A percentile compares a stretch with the other conserved stretches of the same genome.
Conservation (phyloP, 345 rosid species). For the Hibiscus tridactylites region DNA sequence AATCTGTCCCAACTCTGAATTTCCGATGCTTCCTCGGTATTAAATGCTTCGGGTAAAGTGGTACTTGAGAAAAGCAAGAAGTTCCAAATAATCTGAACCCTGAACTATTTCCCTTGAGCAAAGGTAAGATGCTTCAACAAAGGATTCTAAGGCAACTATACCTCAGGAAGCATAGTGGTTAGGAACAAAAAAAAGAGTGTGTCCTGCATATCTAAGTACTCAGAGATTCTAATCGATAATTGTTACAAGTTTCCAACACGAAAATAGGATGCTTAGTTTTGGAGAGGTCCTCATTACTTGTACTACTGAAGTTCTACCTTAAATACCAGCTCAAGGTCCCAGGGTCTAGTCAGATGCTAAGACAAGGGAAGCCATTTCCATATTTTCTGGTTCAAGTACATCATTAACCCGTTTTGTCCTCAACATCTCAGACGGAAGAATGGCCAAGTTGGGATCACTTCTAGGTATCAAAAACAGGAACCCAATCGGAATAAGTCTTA, state of each 20-base stretch:
- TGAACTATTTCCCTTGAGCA: neutral
- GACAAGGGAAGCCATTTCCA: conserved; percentile 48
- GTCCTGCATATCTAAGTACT: neutral
- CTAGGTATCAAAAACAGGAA: conserved; percentile 55
- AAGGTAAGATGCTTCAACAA: neutral
- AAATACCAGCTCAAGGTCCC: neutral
- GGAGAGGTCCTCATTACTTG: neutral
- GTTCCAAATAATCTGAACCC: neutral
- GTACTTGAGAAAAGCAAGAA: neutral
- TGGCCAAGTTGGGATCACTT: conserved; percentile 35
- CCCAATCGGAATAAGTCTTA: conserved; percentile 47
- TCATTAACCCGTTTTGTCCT: conserved; percentile 26
- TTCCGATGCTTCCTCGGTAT: neutral
- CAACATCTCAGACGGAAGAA: conserved; percentile 51
- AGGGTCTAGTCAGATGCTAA: conserved; percentile 7
- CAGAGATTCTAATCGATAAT: neutral
- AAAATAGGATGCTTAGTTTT: neutral
- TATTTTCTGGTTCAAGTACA: conserved; percentile 23
- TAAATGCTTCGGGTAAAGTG: neutral
- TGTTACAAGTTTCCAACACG: neutral
- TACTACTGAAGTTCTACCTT: neutral
- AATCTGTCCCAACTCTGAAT: neutral
- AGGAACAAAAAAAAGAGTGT: neutral
- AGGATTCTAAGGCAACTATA: neutral
- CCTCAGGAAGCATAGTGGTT: neutral